Conservation (phyloP, 805 yeast genomes). For the Groenewaldozyma salmanticensis region DNA sequence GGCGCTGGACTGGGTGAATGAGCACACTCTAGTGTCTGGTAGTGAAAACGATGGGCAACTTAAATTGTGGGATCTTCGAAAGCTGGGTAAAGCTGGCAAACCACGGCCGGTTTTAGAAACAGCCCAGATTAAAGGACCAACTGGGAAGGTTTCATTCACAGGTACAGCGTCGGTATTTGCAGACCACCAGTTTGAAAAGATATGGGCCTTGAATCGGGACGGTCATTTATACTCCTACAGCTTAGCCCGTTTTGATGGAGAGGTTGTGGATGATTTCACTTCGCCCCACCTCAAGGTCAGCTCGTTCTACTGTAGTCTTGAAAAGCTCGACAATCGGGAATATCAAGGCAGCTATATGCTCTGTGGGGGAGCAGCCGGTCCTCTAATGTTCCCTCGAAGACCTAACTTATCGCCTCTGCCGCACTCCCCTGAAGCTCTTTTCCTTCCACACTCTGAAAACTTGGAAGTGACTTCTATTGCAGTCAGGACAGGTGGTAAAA, state of each 20-base stretch:
- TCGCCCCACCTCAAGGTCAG: slow-evolving; percentile 11
- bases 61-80: slow-evolving; percentile 23
- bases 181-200: slow-evolving; percentile 11
- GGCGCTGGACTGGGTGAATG: slow-evolving; percentile 18
- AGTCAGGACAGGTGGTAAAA: no score
- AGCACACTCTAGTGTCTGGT: slow-evolving; percentile 14
- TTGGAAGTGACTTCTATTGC: no score
- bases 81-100: slow-evolving; percentile 2
- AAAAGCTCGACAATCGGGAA: no score
- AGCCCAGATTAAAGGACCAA: not conserved
- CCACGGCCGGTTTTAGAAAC: not conserved
- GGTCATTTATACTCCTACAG: slow-evolving; percentile 13
- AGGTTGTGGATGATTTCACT: slow-evolving; percentile 4
- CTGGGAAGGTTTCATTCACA: no score
- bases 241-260: slow-evolving; percentile 1
- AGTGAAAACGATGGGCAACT: slow-evolving; percentile 12
- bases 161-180: slow-evolving; percentile 15
- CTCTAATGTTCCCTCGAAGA: slow-evolving; percentile 12
- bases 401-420: no score
- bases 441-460: no score
- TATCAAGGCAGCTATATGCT: slow-evolving; percentile 8
- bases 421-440: no score
- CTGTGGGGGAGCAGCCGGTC: slow-evolving; percentile 14
- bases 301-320: no score
- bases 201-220: slow-evolving; percentile 18